Evolutionary conservation across 2,329 filamentous ascomycete genomes (phyloP).

Genomic region (Epichloe coenophiala): DNA sequence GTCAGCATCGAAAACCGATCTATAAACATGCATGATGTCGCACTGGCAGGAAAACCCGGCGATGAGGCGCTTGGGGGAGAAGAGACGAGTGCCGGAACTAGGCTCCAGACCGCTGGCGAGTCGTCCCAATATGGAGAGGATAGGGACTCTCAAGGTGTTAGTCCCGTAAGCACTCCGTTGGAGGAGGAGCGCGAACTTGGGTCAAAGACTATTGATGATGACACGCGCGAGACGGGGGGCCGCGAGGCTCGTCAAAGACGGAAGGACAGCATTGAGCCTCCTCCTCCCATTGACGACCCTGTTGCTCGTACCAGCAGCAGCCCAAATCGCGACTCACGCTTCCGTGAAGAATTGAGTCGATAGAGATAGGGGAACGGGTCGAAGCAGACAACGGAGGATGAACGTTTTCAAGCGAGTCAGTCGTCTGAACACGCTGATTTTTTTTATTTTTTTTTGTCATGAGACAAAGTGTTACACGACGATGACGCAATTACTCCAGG

Average conservation of each 20-base stretch:
- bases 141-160: conserved; percentile 22
- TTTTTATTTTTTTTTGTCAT: too few species aligned
- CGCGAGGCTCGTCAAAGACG: conserved; percentile 6
- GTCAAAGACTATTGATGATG: conserved; percentile 11
- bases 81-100: neutral
- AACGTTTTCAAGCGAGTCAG: too few species aligned
- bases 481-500: neutral
- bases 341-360: conserved; percentile 39
- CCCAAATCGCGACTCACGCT: conserved; percentile 43
- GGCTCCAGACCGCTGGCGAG: conserved; percentile 6
- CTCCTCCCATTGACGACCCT: conserved; percentile 21
- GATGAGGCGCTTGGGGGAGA: conserved; percentile 6
- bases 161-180: conserved; percentile 20
- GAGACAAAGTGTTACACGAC: neutral
- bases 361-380: conserved; percentile 3
- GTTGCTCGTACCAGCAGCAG: conserved; percentile 30
- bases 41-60: conserved; percentile 26
- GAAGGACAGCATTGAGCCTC: conserved; percentile 21
- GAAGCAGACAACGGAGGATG: too few species aligned
- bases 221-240: conserved; percentile 3
- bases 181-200: conserved; percentile 31
- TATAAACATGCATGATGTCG: conserved; percentile 32
- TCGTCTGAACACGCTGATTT: too few species aligned
- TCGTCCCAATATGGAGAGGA: conserved; percentile 9
- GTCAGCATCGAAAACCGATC: conserved; percentile 28